Conservation (phyloP, 768 basidiomycete species). For the Rhizopogon vinicolor region DNA sequence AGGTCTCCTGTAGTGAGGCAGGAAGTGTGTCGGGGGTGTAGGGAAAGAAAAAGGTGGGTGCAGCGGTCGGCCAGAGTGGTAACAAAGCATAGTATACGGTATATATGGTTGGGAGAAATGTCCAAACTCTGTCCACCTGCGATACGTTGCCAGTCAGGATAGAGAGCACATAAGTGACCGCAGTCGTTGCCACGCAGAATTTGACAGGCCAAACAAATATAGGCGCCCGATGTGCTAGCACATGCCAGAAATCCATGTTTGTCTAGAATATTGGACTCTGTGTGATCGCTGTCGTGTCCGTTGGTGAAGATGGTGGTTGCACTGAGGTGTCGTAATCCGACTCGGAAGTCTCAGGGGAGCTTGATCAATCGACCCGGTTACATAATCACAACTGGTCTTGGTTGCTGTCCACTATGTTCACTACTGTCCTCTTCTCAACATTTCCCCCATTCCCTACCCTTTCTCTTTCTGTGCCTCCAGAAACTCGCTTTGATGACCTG, state of each 20-base stretch:
- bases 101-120: conserved; percentile 79
- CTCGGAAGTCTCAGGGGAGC: background rate
- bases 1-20: conserved; percentile 32
- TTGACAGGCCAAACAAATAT: conserved; percentile 58
- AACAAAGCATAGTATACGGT: conserved; percentile 77
- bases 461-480: conserved; percentile 39
- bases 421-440: conserved; percentile 51
- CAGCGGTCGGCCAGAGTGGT: conserved; percentile 47
- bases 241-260: conserved; percentile 10
- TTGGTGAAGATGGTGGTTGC: background rate
- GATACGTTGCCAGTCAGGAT: conserved; percentile 75
- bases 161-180: conserved; percentile 52
- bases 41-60: conserved; percentile 40
- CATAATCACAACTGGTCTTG: background rate
- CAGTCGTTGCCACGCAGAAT: conserved; percentile 48
- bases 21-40: conserved; percentile 47
- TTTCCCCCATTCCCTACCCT: conserved; percentile 60
- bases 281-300: background rate
- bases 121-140: conserved; percentile 83
- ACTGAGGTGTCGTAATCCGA: background rate
- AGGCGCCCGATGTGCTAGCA: conserved; percentile 19
- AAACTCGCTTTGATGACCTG: conserved; percentile 36
- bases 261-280: background rate
- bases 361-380: background rate
- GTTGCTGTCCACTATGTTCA: conserved; percentile 33